phyloP scores from a whole-genome alignment of 305 asterid genomes.

The Salvia sclarea region DNA sequence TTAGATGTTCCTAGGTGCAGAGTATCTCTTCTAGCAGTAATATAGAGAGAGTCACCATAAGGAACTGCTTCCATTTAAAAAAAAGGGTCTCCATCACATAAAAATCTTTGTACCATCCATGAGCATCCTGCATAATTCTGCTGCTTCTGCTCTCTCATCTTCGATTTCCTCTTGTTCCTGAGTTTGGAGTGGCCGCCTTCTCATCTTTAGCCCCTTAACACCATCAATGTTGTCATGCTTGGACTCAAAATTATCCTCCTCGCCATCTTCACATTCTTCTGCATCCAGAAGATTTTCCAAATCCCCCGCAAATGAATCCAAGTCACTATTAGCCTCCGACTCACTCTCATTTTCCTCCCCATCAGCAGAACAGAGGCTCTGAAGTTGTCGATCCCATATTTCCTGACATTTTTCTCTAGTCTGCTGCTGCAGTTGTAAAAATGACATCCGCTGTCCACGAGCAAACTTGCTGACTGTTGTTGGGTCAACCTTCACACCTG shows the following conservation, averaged over 20 bases:
- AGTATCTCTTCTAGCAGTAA: constrained; percentile 1
- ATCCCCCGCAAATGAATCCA: constrained; percentile 99
- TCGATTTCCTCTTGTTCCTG: constrained; percentile 90
- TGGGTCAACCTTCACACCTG: constrained; percentile 94
- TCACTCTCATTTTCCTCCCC: constrained; percentile 96
- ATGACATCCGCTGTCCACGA: constrained; percentile 99
- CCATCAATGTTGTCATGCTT: constrained; percentile 73
- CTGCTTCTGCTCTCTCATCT: constrained; percentile 98
- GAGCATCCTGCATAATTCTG: constrained; percentile 94
- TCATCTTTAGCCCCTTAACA: constrained; percentile 88
- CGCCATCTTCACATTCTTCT: constrained; percentile 88
- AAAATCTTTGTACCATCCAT: constrained; percentile 75
- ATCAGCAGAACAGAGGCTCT: constrained; percentile 77
- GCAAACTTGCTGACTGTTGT: constrained; percentile 97
- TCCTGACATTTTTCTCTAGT: constrained; percentile 99
- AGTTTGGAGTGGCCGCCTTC: constrained; percentile 82
- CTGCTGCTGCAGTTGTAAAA: constrained; percentile 99
- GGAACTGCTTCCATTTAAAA: background rate
- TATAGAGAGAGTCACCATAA: background rate
- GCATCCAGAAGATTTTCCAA: constrained; percentile 98
- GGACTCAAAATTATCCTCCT: constrained; percentile 65
- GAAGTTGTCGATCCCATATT: constrained; percentile 96
- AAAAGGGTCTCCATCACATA: background rate
- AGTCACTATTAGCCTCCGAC: constrained; percentile 93
- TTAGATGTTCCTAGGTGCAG: background rate